phyloP scores from a whole-genome alignment of 108 stramenopile genomes.

The Cyclotella cryptica region DNA sequence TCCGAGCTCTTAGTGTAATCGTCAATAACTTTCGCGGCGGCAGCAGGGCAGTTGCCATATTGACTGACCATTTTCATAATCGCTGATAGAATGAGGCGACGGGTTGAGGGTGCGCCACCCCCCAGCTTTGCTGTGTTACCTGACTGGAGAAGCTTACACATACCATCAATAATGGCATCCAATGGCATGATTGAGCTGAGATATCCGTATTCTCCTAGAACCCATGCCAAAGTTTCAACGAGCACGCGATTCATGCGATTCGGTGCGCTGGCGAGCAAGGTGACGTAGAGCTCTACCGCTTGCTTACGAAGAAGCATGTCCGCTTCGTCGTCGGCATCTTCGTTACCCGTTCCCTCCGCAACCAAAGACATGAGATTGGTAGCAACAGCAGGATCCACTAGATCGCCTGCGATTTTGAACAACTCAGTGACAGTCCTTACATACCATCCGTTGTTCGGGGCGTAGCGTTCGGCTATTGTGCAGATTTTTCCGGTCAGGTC shows the following conservation, averaged over 20 bases:
- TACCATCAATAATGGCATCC: conserved; percentile 72
- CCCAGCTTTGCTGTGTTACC: conserved; percentile 44
- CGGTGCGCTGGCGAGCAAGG: conserved; percentile 73
- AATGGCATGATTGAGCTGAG: conserved; percentile 71
- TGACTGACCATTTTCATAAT: conserved; percentile 96
- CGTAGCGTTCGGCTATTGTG: conserved; percentile 95
- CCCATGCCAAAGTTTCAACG: conserved; percentile 96
- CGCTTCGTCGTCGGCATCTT: conserved; percentile 90
- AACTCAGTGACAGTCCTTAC: conserved; percentile 62
- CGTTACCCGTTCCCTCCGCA: conserved; percentile 96
- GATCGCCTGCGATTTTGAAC: conserved; percentile 94
- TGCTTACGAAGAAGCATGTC: conserved; percentile 89
- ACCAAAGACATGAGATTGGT: conserved; percentile 95
- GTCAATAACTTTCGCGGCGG: conserved; percentile 86
- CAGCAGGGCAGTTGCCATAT: conserved; percentile 86
- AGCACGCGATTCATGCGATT: conserved; percentile 83
- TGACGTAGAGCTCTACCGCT: conserved; percentile 92
- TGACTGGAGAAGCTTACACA: conserved; percentile 66
- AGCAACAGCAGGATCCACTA: conserved; percentile 91
- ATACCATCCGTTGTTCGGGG: conserved; percentile 97
- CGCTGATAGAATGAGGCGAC: conserved; percentile 86
- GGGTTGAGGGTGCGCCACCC: conserved; percentile 69
- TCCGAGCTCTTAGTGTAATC: conserved; percentile 88
- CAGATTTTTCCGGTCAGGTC: conserved; percentile 94
- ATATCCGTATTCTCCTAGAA: conserved; percentile 98